Evolutionary conservation across 2,329 filamentous ascomycete genomes (phyloP), one percentile per base, ranked within the genome.

Genomic region (Leptographium radiaticola): DNA sequence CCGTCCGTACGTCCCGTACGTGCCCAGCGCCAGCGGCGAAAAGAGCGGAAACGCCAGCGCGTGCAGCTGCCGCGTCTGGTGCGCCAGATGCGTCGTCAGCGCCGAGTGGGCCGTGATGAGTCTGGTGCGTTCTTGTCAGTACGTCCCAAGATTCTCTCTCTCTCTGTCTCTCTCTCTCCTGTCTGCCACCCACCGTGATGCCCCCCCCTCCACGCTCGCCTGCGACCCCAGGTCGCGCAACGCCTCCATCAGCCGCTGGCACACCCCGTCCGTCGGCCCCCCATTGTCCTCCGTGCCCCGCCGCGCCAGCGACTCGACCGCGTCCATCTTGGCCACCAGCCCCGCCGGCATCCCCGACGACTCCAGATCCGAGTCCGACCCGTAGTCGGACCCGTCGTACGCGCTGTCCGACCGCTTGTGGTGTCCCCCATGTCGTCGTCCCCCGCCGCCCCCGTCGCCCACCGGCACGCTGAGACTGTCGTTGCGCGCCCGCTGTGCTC

Each of bases 71-170:
- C 86, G 84, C 50, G 85, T 84, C 68, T 91, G 86, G 66, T 89
- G 83, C 15, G 76, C 75, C 46, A 91, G 72, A 63, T 93, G 85
- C 20, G 85, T 85, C 48, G 86, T 83, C 49, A 89, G 71, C 15
- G 86, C 84, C 33, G 84, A 80, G 66, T 89, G 84, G 38, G 86
- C 83, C 45, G 85, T 89, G 64, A 87, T 86, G 58, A 89, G 71
- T 63, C 85, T 89, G 61, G 33, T n/a, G 2, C 5, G 25, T 25
- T 5, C 5, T 25, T 25, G 25, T 25, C 25, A 25, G 25, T 25
- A 25, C n/a, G n/a, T n/a, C n/a, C n/a, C n/a, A n/a, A n/a, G n/a
- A n/a, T n/a, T n/a, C n/a, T n/a, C n/a, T n/a, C n/a, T n/a, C n/a
- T n/a, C n/a, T n/a, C n/a, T n/a, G n/a, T n/a, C n/a, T n/a, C n/a